Evolutionary conservation across 2,329 filamentous ascomycete species (phyloP), one percentile per base, ranked within the genome.

Genomic region (Penicillium sp.): DNA sequence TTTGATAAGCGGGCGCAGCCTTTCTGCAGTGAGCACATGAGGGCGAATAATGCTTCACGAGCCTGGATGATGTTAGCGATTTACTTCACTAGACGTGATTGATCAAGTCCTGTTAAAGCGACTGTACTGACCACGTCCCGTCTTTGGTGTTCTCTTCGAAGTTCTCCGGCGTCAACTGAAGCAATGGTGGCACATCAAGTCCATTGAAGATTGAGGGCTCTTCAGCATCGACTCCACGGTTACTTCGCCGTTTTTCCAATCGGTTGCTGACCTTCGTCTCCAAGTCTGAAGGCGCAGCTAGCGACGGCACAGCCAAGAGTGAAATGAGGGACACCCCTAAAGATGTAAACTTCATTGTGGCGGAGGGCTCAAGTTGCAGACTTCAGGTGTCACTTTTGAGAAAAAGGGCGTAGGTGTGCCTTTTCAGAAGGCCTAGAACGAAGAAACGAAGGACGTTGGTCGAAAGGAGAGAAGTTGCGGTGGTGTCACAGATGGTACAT

Each of bases 1-100:
- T 96, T 71, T 97, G 90, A 76, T 83, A 96, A 43, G 82, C 84
- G 6, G 93, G 93, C 45, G 88, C 89, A 62, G 89, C 87, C 43
- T 79, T 75, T 66, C 79, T 78, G 73, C 90, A 96, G 69, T 95
- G 89, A 40, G 77, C 78, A 69, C 76, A 79, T 32, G 66, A 65
- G 34, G 76, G 76, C 39, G 76, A 79, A 52, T 73, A 76, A 52
- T 76, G 70, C 60, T 79, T 78, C 27, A 79, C 66, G 54, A 78
- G 73, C 74, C 74, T 77, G 51, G 7, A 29, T 26, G 25, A 26
- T 38, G 46, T 66, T 48, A 65, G 54, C 32, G 18, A 18, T 18
- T 18, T 18, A 43, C 45, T 13, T 24, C 32, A 33, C n/a, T 13
- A 28, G 35, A 37, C 4, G 35, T 28, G 26, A 29, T 33, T 37